Base-by-base conservation (phyloP, 78 protist genomes). In the Dictyostelium brefeldianum region DNA sequence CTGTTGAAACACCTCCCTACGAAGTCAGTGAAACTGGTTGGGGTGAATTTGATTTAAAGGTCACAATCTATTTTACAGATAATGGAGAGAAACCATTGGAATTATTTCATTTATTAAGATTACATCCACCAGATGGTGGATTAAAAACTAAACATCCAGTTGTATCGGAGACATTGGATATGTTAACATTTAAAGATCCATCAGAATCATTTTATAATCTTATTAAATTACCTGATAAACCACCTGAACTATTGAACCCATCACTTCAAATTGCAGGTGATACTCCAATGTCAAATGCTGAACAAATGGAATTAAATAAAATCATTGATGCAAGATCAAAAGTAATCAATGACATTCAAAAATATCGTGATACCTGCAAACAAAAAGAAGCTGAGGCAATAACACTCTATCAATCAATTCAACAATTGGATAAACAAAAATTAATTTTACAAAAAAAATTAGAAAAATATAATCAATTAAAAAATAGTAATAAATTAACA, bases 1-100 rank as follows among this genome's bases (percentile, higher is more conserved):
- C 56, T 77, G 82, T 90, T 25, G 92, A 84, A 43, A 8, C 27
- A 74, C 73, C 89, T 7, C 97, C 97, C 3, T 95, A 62, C 56
- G 97, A 95, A 78, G 78, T 95, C 3, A 84, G 94, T 51, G 97
- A 95, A 56, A 91, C 90, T 2, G 97, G 97, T 15, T 95, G 95
- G 95, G 97, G 97, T 51, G 95, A 89, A 80, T 95, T 95, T 56
- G 96, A 89, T 67, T 67, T 95, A 36, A 80, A 75, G 3, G 90
- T 90, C 17, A 84, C 90, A 8, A 14, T 95, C 29, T 67, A 80
- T 74, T 90, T 95, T 79, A 48, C 57, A 36, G 94, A 95, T 69
- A 62, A 69, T 48, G 12, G 15, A 25, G 95, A 95, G 27, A 95
- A 94, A 48, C 90, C 96, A 31, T n/a, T 94, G 9, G 90, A 74